A percentile compares a stretch with the other conserved stretches of the same genome.
Evolutionary conservation across 306 rosid species (phyloP).

Genomic region (Lathyrus oleraceus): DNA sequence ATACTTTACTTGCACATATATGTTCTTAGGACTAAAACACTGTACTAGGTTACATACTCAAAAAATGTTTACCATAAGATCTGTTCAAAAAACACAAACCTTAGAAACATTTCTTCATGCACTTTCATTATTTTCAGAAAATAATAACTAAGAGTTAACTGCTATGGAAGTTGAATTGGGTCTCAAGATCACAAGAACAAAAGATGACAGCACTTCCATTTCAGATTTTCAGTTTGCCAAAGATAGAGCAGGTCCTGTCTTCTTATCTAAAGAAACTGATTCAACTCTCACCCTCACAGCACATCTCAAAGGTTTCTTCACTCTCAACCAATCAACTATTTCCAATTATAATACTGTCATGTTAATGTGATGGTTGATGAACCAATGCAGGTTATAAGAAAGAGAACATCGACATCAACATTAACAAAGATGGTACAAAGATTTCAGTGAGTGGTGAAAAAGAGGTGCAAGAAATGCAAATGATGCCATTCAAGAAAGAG

Average conservation of each 20-base stretch:
- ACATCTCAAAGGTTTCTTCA: conserved; percentile 61
- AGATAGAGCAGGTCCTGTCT: conserved; percentile 54
- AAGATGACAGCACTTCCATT: conserved; percentile 47
- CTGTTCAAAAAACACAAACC: neutral
- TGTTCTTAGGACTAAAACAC: conserved; percentile 19
- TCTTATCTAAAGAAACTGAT: conserved; percentile 57
- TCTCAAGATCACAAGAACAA: conserved; percentile 62
- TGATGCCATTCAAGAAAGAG: conserved; percentile 60
- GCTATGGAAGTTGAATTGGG: conserved; percentile 71
- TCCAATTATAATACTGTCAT: neutral
- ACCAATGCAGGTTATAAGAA: conserved; percentile 57
- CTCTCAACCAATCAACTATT: neutral
- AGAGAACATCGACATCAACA: conserved; percentile 53
- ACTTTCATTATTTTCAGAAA: conserved; percentile 8
- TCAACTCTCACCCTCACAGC: conserved; percentile 57
- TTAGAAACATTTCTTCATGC: conserved; percentile 2
- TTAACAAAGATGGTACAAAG: conserved; percentile 60
- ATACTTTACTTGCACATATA: conserved; percentile 45
- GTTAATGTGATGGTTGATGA: neutral
- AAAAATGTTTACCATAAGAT: neutral
- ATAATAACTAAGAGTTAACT: conserved; percentile 4
- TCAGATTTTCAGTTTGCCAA: conserved; percentile 57
- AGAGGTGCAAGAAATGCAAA: conserved; percentile 62
- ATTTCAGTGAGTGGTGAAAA: conserved; percentile 56
- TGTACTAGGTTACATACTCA: neutral